Conservation (phyloP, 495 filamentous ascomycete genomes). For the Hypoxylon intermedium region DNA sequence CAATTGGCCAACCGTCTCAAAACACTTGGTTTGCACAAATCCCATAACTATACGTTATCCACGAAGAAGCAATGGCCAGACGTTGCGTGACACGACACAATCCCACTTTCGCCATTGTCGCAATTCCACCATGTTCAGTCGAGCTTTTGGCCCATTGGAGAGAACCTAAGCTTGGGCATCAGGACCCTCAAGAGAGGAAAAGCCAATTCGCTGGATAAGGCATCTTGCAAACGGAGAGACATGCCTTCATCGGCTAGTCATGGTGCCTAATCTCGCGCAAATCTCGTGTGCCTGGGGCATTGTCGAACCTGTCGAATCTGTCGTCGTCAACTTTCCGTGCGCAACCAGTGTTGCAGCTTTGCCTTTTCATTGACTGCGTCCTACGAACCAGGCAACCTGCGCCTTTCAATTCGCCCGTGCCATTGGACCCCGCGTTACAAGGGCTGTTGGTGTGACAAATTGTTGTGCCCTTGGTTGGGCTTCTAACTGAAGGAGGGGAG, state of each 20-base stretch:
- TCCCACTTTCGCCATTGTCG: conserved; percentile 27
- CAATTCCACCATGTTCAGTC: conserved; percentile 24
- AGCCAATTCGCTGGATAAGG: conserved; percentile 22
- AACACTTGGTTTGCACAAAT: conserved; percentile 37
- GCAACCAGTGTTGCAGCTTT: conserved; percentile 24
- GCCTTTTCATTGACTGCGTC: conserved; percentile 3
- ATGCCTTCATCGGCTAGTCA: conserved; percentile 20
- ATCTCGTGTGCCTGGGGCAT: conserved; percentile 26
- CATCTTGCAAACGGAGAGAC: conserved; percentile 23
- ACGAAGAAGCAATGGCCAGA: conserved; percentile 29
- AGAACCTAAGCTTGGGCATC: conserved; percentile 29
- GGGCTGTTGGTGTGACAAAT: conserved; percentile 36
- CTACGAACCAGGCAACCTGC: conserved; percentile 21
- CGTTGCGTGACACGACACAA: conserved; percentile 39
- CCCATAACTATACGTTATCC: conserved; percentile 29
- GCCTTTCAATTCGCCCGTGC: conserved; percentile 29
- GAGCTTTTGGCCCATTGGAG: conserved; percentile 24
- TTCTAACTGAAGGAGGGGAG: conserved; percentile 21
- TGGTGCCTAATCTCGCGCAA: conserved; percentile 36
- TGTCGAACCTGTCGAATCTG: conserved; percentile 12
- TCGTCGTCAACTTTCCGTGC: conserved; percentile 28
- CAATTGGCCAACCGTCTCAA: conserved; percentile 38
- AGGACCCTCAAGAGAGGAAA: conserved; percentile 15
- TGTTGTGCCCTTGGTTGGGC: conserved; percentile 30
- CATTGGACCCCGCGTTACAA: conserved; percentile 38